Evolutionary conservation across 106 monocot species (phyloP).

Genomic region (Gastrodia elata): DNA sequence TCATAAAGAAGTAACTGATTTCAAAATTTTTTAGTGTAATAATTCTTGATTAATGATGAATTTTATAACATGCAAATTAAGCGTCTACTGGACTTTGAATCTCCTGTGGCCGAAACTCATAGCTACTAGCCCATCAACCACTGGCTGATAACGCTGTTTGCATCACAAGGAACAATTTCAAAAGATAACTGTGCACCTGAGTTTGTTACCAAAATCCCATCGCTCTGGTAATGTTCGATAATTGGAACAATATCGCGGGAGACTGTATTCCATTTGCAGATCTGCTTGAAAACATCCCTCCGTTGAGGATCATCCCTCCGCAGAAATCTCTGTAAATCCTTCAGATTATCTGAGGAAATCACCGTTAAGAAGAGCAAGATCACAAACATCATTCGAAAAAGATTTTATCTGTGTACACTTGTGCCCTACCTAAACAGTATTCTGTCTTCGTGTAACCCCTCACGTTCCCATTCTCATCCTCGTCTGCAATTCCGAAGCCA

Average conservation of each 20-base stretch:
- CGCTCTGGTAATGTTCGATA: slow-evolving; percentile 51
- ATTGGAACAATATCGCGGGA: slow-evolving; percentile 65
- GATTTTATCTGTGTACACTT: not conserved
- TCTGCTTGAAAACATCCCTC: slow-evolving; percentile 81
- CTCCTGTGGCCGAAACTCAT: no score
- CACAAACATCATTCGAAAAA: not conserved
- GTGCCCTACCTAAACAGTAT: not conserved
- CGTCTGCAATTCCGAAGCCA: slow-evolving; percentile 6
- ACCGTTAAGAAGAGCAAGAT: not conserved
- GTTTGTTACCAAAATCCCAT: slow-evolving; percentile 55
- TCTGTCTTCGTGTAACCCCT: slow-evolving; percentile 8
- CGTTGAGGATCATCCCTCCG: slow-evolving; percentile 64
- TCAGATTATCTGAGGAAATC: slow-evolving; percentile 63
- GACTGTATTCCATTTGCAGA: slow-evolving; percentile 86
- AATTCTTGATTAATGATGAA: no score
- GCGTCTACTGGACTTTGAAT: no score
- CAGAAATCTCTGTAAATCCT: slow-evolving; percentile 80
- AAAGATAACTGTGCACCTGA: slow-evolving; percentile 22
- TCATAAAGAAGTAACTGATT: not conserved
- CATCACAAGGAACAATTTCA: not conserved
- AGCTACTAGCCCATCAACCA: no score
- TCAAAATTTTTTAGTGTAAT: no score
- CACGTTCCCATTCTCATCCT: slow-evolving; percentile 9
- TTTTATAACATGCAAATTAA: no score
- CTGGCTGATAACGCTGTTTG: no score